phyloP scores from a whole-genome alignment of 2,329 filamentous ascomycete genomes.

The Pestalotiopsis fici region DNA sequence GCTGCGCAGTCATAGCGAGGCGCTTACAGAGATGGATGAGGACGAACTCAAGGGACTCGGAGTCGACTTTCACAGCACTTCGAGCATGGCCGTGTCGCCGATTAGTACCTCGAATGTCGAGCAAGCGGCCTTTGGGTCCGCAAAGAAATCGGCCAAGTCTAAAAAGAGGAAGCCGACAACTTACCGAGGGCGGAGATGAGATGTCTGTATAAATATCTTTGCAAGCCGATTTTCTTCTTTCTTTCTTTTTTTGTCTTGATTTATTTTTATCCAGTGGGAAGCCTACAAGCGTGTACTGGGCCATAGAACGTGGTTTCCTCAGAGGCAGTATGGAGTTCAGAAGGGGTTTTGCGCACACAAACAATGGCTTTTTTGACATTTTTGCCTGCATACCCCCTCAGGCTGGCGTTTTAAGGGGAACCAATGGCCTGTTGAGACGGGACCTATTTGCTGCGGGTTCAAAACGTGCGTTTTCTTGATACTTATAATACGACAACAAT shows the following conservation, averaged over 20 bases:
- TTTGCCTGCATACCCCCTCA: not conserved
- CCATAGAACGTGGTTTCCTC: conserved; percentile 1
- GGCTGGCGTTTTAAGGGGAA: not conserved
- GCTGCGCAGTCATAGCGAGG: conserved; percentile 71
- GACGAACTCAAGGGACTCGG: conserved; percentile 77
- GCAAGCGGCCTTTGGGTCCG: not conserved
- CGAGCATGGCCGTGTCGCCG: conserved; percentile 42
- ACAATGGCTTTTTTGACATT: conserved; percentile 8
- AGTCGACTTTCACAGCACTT: conserved; percentile 50
- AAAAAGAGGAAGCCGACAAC: conserved; percentile 14
- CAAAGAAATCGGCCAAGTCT: conserved; percentile 11
- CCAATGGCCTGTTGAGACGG: not conserved
- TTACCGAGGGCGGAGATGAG: conserved; percentile 11
- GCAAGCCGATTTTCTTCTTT: not conserved
- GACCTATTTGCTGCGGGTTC: not conserved
- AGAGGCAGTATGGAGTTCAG: not conserved
- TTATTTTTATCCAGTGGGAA: not conserved
- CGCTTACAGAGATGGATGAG: conserved; percentile 89
- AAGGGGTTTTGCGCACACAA: conserved; percentile 17
- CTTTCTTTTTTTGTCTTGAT: not conserved
- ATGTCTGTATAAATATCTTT: conserved; percentile 6
- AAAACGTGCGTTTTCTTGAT: not conserved
- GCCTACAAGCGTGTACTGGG: not conserved
- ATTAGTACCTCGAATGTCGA: conserved; percentile 1
- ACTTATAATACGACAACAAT: not conserved